These are phyloP conservation scores for Sorghum bicolor DNA, from an alignment of 176 grass and related monocot species.

Conservation along the genomic window Sorghum_bicolor_NCBIv3 NC_012871.2:9029501-9030000, in stretches of 20 bases:
- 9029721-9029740: neutral
- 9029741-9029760: neutral
- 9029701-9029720: constrained; percentile 82
- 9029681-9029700: constrained; percentile 57
- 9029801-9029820: constrained; percentile 50
- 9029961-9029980: neutral
- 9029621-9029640: constrained; percentile 38
- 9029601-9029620: constrained; percentile 52
- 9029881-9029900: constrained; percentile 96
- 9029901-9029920: constrained; percentile 62
- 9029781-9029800: neutral
- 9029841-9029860: constrained; percentile 60
- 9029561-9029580: constrained; percentile 65
- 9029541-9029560: constrained; percentile 12
- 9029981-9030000: constrained; percentile 11
- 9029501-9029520: neutral
- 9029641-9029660: constrained; percentile 73
- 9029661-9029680: constrained; percentile 66
- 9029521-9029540: neutral
- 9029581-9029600: constrained; percentile 66
- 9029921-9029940: neutral
- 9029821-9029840: constrained; percentile 70
- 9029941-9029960: neutral
- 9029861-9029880: constrained; percentile 90
- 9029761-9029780: neutral